phyloP scores from a whole-genome alignment of 441 rosid species.

The Pelargonium myrrhifolium region DNA sequence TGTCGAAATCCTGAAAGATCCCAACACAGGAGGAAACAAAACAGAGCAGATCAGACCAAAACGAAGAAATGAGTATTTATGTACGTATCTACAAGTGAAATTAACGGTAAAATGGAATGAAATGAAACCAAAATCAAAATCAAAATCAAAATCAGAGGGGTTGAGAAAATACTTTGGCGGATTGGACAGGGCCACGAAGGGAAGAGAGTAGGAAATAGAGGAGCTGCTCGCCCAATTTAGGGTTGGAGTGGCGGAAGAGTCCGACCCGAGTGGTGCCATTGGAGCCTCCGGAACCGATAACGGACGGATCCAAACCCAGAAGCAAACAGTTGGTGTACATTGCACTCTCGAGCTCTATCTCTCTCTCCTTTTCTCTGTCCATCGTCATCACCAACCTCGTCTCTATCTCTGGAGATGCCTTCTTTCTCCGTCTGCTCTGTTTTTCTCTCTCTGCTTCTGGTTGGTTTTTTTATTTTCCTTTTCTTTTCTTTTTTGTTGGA shows the following conservation, averaged over 20 bases:
- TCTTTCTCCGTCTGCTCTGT: background rate
- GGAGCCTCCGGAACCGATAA: conserved; percentile 84
- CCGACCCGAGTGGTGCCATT: conserved; percentile 84
- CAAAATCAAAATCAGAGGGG: background rate
- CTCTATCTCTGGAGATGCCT: conserved; percentile 7
- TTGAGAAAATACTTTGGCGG: conserved; percentile 55
- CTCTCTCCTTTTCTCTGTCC: conserved; percentile 99
- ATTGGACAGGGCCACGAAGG: conserved; percentile 95
- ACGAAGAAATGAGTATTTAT: background rate
- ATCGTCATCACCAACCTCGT: conserved; percentile 58
- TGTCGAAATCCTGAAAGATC: conserved; percentile 94
- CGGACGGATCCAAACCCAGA: conserved; percentile 86
- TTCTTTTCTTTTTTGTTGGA: conserved; percentile 14
- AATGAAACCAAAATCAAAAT: background rate
- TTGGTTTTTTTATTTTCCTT: conserved; percentile 23
- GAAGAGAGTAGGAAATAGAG: conserved; percentile 97
- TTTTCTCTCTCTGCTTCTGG: conserved; percentile 19
- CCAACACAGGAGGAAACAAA: conserved; percentile 20
- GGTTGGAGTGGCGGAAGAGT: conserved; percentile 98
- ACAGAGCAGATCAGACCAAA: conserved; percentile 19
- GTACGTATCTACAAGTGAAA: conserved; percentile 5
- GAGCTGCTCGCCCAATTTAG: conserved; percentile 98
- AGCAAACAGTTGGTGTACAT: conserved; percentile 97
- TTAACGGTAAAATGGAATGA: conserved; percentile 10
- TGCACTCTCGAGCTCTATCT: conserved; percentile 98